phyloP scores from a whole-genome alignment of 352 stramenopile species.

The Phytopythium sindhum region DNA sequence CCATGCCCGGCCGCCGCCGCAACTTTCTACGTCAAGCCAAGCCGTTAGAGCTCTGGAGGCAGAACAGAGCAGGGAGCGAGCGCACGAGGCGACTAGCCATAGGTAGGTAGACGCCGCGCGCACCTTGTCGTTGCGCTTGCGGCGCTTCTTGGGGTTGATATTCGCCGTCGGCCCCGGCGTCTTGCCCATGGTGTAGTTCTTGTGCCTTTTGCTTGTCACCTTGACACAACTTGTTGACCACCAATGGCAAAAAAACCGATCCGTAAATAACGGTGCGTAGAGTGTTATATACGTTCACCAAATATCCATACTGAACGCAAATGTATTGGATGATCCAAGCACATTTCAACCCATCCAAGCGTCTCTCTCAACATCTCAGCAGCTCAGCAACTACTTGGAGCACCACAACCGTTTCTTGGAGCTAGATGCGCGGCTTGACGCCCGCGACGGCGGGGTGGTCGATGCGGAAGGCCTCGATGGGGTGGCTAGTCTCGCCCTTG shows the following conservation, averaged over 20 bases:
- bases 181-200: not conserved
- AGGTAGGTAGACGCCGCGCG: not conserved
- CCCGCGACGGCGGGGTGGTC: conserved; percentile 4
- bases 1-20: conserved; percentile 10
- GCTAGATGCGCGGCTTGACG: not conserved
- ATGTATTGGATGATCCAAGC: no score
- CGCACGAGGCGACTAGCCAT: no score
- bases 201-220: not conserved
- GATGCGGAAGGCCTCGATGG: conserved; percentile 42
- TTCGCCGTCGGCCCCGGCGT: not conserved
- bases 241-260: not conserved
- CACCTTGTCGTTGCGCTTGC: conserved; percentile 9
- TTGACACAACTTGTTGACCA: not conserved
- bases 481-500: conserved; percentile 33
- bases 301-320: no score
- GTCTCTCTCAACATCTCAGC: no score
- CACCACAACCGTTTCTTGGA: no score
- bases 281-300: no score
- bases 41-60: not conserved
- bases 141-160: conserved; percentile 9
- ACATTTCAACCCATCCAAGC: not conserved
- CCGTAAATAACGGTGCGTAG: no score
- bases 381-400: no score
- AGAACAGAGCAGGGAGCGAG: no score
- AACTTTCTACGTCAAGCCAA: conserved; percentile 15